Evolutionary conservation across 2,329 filamentous ascomycete genomes (phyloP).

Genomic region (Cyclaneusma minus): DNA sequence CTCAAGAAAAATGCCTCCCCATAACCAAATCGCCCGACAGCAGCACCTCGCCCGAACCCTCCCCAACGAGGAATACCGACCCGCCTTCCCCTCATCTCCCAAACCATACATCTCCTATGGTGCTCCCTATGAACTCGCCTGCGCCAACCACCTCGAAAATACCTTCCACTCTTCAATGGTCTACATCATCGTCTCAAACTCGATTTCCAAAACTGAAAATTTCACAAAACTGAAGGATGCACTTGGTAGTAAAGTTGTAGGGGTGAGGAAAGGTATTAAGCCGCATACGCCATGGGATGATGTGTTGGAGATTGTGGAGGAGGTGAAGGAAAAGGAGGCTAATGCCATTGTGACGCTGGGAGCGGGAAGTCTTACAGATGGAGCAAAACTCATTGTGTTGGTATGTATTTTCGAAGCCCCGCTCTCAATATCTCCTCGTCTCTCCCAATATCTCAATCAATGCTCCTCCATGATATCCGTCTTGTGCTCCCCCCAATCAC

Average conservation of each 20-base stretch:
- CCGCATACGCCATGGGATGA: conserved; percentile 19
- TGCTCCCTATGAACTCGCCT: conserved; percentile 14
- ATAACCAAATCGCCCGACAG: no score
- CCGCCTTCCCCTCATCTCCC: conserved; percentile 3
- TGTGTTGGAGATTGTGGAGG: conserved; percentile 15
- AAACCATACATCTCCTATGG: conserved; percentile 14
- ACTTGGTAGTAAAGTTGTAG: conserved; percentile 14
- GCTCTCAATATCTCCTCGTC: no score
- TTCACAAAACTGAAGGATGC: conserved; percentile 12
- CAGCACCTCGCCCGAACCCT: no score
- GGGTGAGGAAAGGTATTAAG: conserved; percentile 16
- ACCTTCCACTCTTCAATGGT: conserved; percentile 14
- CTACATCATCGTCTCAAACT: conserved; percentile 18
- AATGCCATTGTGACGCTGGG: no score
- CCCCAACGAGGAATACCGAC: conserved; percentile 5
- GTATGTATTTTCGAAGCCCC: no score
- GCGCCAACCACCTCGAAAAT: conserved; percentile 14
- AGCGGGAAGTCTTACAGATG: no score
- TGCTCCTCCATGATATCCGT: no score
- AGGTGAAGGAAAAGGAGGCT: conserved; percentile 10
- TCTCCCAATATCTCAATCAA: no score
- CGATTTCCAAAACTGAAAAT: conserved; percentile 17
- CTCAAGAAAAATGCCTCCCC: no score
- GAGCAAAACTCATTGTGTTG: no score
- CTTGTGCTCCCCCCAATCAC: no score